Evolutionary conservation across 192 early-diverging fungal genomes (phyloP).

Genomic region (Endogone sp.): DNA sequence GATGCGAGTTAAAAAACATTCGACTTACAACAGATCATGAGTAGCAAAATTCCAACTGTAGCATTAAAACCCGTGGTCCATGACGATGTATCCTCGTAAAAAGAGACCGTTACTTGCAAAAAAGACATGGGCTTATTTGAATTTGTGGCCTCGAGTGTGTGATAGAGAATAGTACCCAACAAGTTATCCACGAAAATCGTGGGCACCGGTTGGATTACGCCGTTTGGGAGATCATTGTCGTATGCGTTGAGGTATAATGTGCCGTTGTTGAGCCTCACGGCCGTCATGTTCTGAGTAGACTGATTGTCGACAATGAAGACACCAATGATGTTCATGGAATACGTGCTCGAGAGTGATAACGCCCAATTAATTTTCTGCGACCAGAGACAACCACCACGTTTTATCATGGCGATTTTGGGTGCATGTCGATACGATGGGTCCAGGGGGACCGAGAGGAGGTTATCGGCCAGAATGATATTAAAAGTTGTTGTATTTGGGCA

Average conservation of each 20-base stretch:
- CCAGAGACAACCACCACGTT: slow-evolving; percentile 20
- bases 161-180: background rate
- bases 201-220: background rate
- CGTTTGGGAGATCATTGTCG: background rate
- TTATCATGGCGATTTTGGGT: slow-evolving; percentile 17
- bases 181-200: background rate
- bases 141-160: background rate
- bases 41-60: background rate
- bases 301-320: background rate
- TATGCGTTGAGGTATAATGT: background rate
- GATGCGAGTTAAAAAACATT: background rate
- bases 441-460: background rate
- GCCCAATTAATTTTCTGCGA: slow-evolving; percentile 12
- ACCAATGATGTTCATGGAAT: background rate
- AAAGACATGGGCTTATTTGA: background rate
- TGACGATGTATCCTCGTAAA: background rate
- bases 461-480: background rate
- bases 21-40: background rate
- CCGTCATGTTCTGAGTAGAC: background rate
- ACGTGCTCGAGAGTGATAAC: background rate
- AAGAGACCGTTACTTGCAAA: background rate
- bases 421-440: background rate
- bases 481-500: background rate
- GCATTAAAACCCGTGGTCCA: background rate
- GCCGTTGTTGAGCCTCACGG: background rate